Evolutionary conservation across 2,329 filamentous ascomycete species (phyloP).

Genomic region (Fusarium agapanthi): DNA sequence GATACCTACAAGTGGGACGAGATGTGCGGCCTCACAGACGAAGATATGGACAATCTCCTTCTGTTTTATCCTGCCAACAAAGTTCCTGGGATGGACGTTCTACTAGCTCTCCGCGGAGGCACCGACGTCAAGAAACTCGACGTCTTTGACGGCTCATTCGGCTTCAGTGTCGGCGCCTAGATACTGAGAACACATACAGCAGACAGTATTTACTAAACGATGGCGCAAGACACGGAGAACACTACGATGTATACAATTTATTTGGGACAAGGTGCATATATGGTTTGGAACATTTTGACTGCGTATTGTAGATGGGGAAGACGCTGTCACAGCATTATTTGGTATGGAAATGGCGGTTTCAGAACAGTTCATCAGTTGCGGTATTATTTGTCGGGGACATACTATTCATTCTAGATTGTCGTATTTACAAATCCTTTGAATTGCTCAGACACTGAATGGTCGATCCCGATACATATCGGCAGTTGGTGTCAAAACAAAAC

Average conservation of each 20-base stretch:
- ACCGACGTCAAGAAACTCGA: slow-evolving; percentile 57
- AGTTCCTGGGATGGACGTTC: slow-evolving; percentile 63
- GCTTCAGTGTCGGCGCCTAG: slow-evolving; percentile 62
- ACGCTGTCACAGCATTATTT: slow-evolving; percentile 4
- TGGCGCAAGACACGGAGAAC: slow-evolving; percentile 5
- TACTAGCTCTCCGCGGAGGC: slow-evolving; percentile 63
- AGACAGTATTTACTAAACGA: not conserved
- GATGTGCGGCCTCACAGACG: slow-evolving; percentile 81
- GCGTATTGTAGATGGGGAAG: not conserved
- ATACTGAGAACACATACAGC: not conserved
- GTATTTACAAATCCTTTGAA: not conserved
- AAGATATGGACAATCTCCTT: slow-evolving; percentile 86
- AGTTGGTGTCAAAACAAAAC: not conserved
- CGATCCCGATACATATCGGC: not conserved
- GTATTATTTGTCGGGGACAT: not conserved
- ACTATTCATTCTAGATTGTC: slow-evolving; percentile 19
- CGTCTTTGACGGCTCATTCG: slow-evolving; percentile 67
- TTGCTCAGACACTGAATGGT: not conserved
- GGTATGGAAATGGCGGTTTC: slow-evolving; percentile 1
- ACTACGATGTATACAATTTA: slow-evolving; percentile 32
- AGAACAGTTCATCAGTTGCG: not conserved
- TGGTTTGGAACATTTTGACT: slow-evolving; percentile 23
- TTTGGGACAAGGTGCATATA: slow-evolving; percentile 37
- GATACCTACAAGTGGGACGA: slow-evolving; percentile 87
- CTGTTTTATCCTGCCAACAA: slow-evolving; percentile 71